Base-by-base conservation (phyloP, 768 basidiomycete species). In the Lactifluus volemus region DNA sequence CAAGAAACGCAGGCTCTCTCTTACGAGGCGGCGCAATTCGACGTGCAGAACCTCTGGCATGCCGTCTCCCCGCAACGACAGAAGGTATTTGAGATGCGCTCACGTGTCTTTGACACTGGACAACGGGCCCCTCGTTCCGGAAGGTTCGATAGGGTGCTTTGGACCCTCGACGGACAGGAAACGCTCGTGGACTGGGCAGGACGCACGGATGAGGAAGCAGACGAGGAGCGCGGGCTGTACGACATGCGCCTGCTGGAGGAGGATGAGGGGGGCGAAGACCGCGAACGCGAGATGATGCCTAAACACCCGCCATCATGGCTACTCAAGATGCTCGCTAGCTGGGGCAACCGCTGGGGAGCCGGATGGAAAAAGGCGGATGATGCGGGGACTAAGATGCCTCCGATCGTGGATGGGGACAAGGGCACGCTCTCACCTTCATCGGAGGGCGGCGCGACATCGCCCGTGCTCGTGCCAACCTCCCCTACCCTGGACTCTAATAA, bases 301-400 rank as follows among this genome's bases (percentile, higher is more conserved):
- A 84, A 87, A 69, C 82, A 83, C 57, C 88, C 60, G 11, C 60
- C 88, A 41, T 84, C 88, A 78, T 90, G 89, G 89, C 69, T 89
- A 56, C 73, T 91, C 67, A 76, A 79, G 67, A 82, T 89, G 72
- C 87, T 91, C 70, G 88, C 84, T 49, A 86, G 84, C 60, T 89
- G 86, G 87, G 85, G 84, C 7, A 81, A 81, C 44, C 79, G 78
- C 64, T 82, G 86, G 82, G 80, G 68, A 50, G 48, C 67, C 2
- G 62, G 67, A 19, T 48, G 65, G 29, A 66, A 62, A 50, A 68
- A 66, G 39, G 53, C 60, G 34, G 59, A 63, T 32, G 57, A 58
- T 58, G 49, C 48, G 12, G 56, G 21, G 34, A 45, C 39, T 30
- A 63, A 63, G 61, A 42, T 51, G 48, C 52, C 56, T 54, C 56